These are phyloP conservation scores for Podosphaera fusca DNA, from an alignment of 2,329 filamentous ascomycete genomes.

Conservation along the genomic window DNA sequence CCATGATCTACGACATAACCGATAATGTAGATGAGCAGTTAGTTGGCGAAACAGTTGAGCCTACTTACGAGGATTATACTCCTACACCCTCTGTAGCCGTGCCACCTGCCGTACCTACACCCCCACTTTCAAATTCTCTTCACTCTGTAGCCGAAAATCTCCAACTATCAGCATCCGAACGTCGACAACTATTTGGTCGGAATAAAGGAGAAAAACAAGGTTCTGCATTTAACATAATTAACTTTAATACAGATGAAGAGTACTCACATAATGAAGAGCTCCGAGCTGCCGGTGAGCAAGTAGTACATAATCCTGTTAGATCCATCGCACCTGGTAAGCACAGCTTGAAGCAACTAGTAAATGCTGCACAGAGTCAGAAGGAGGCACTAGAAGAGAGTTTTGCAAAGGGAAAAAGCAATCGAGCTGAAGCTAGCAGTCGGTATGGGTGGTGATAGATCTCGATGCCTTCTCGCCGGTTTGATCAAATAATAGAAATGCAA, in stretches of 20 bases:
- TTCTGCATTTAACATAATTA: slow-evolving; percentile 43
- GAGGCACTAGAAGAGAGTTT: slow-evolving; percentile 86
- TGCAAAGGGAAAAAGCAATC: slow-evolving; percentile 54
- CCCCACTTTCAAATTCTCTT: slow-evolving; percentile 28
- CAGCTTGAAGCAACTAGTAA: slow-evolving; percentile 68
- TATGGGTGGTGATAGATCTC: slow-evolving; percentile 48
- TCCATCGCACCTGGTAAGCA: slow-evolving; percentile 73
- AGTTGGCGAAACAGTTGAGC: slow-evolving; percentile 5
- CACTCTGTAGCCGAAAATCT: slow-evolving; percentile 52
- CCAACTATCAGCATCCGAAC: slow-evolving; percentile 52
- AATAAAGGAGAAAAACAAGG: slow-evolving; percentile 20
- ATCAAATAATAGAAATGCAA: too few species aligned
- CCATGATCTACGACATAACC: slow-evolving; percentile 22
- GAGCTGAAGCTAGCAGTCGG: slow-evolving; percentile 55
- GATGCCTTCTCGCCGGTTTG: too few species aligned
- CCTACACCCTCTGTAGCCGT: slow-evolving; percentile 8
- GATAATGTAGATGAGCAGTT: slow-evolving; percentile 5
- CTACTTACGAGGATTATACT: slow-evolving; percentile 14
- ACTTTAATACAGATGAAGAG: slow-evolving; percentile 74
- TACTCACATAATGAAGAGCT: slow-evolving; percentile 68
- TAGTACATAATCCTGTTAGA: slow-evolving; percentile 61
- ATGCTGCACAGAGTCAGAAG: slow-evolving; percentile 56
- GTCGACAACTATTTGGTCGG: slow-evolving; percentile 71
- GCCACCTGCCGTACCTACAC: slow-evolving; percentile 11
- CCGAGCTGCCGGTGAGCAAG: slow-evolving; percentile 42